phyloP scores from a whole-genome alignment of 345 rosid genomes.

The Pugionium dolabratum region DNA sequence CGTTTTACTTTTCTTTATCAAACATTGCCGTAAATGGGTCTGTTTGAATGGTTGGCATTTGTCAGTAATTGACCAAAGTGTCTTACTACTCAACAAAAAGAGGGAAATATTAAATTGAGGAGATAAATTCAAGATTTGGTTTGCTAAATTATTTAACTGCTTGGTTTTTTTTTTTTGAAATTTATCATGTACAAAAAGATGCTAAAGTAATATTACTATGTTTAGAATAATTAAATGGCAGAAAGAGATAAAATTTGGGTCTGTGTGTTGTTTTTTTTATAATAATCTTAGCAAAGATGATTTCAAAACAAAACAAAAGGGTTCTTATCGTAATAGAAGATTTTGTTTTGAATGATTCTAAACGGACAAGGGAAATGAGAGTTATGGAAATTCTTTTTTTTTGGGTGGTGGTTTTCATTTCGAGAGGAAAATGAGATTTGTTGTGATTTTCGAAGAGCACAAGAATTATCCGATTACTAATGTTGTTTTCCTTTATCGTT shows the following conservation, averaged over 20 bases:
- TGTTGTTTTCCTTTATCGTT: no score
- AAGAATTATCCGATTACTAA: no score
- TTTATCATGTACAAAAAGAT: background rate
- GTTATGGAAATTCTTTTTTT: background rate
- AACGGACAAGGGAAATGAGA: background rate
- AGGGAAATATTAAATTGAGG: background rate
- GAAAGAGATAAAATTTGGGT: background rate
- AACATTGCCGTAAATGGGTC: constrained; percentile 38
- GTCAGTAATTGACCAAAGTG: constrained; percentile 30
- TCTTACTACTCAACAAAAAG: constrained; percentile 22
- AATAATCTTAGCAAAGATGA: background rate
- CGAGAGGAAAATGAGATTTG: no score
- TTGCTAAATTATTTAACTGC: background rate
- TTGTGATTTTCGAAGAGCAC: no score
- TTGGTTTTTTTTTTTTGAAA: background rate
- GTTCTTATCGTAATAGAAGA: background rate
- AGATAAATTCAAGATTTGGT: background rate
- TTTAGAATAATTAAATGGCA: background rate
- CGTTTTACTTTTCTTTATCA: constrained; percentile 15
- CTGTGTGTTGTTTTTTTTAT: constrained; percentile 7
- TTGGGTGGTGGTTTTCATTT: constrained; percentile 8
- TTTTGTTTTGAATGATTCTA: background rate
- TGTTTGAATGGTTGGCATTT: constrained; percentile 36
- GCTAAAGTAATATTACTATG: background rate
- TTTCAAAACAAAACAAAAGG: constrained; percentile 9